phyloP scores from a whole-genome alignment of 495 filamentous ascomycete genomes.

The Neurospora sp. region DNA sequence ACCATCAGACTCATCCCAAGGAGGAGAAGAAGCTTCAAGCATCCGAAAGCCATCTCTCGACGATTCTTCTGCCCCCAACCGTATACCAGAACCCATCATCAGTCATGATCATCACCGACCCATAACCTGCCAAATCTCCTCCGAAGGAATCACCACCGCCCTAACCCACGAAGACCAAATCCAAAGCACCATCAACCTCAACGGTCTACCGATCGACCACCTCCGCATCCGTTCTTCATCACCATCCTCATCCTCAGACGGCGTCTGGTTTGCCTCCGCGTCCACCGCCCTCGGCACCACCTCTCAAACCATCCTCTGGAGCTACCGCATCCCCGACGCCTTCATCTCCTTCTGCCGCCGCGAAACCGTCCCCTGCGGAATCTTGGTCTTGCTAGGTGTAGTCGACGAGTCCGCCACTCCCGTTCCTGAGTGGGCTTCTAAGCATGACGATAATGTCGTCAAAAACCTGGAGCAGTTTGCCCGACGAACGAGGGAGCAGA shows the following conservation, averaged over 20 bases:
- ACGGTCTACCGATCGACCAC: slow-evolving; percentile 34
- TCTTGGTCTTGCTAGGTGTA: slow-evolving; percentile 45
- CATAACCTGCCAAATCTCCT: slow-evolving; percentile 37
- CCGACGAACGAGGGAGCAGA: slow-evolving; percentile 27
- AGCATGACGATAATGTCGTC: slow-evolving; percentile 29
- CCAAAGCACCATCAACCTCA: slow-evolving; percentile 18
- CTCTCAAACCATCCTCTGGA: slow-evolving; percentile 48
- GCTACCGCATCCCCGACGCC: slow-evolving; percentile 46
- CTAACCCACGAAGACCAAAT: slow-evolving; percentile 23
- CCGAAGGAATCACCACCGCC: slow-evolving; percentile 31
- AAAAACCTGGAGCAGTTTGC: slow-evolving; percentile 29
- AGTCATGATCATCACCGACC: slow-evolving; percentile 5
- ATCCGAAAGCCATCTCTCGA: slow-evolving; percentile 27
- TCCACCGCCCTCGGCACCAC: slow-evolving; percentile 45
- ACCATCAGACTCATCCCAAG: not conserved
- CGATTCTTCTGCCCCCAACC: slow-evolving; percentile 11
- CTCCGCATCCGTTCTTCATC: slow-evolving; percentile 21
- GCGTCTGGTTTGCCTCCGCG: slow-evolving; percentile 49
- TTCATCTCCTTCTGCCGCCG: slow-evolving; percentile 40
- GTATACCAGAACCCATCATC: not conserved
- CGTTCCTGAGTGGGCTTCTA: slow-evolving; percentile 38
- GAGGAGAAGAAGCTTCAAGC: slow-evolving; percentile 5
- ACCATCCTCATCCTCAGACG: slow-evolving; percentile 27
- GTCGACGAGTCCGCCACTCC: slow-evolving; percentile 44
- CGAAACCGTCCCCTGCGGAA: slow-evolving; percentile 50